Percentiles rank a stretch among this genome's conserved stretches.
Evolutionary conservation across 345 rosid species (phyloP).

Genomic region (Orychophragmus violaceus): DNA sequence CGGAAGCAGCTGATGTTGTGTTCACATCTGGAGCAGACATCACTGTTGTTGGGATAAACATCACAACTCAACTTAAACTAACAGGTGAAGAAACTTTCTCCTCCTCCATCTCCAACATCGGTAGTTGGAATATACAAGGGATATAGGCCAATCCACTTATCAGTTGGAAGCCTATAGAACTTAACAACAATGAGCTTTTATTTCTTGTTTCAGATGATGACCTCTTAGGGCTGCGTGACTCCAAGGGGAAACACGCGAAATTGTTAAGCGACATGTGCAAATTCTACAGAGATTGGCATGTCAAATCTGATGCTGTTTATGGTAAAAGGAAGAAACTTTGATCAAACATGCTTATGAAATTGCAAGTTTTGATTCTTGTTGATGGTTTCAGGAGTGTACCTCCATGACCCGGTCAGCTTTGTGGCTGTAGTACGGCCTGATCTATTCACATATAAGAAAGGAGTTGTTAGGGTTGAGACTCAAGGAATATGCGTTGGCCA

Average conservation of each 20-base stretch:
- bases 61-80: conserved; percentile 80
- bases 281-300: conserved; percentile 93
- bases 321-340: conserved; percentile 44
- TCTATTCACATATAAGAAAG: conserved; percentile 76
- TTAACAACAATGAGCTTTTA: too few species aligned
- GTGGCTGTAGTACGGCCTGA: conserved; percentile 79
- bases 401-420: conserved; percentile 85
- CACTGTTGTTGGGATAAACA: conserved; percentile 77
- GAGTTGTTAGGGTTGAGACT: conserved; percentile 93
- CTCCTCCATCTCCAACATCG: background rate
- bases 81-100: conserved; percentile 47
- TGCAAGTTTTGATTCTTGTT: background rate
- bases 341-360: background rate
- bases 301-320: conserved; percentile 74
- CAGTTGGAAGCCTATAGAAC: too few species aligned
- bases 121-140: too few species aligned
- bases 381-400: conserved; percentile 64
- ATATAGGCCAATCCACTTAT: too few species aligned
- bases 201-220: conserved; percentile 52
- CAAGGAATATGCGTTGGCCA: conserved; percentile 84
- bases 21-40: conserved; percentile 89
- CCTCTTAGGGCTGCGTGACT: conserved; percentile 52
- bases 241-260: conserved; percentile 56
- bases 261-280: conserved; percentile 68
- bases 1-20: conserved; percentile 95